Evolutionary conservation across 83 land plant genomes (phyloP).

Genomic region (Picea abies): DNA sequence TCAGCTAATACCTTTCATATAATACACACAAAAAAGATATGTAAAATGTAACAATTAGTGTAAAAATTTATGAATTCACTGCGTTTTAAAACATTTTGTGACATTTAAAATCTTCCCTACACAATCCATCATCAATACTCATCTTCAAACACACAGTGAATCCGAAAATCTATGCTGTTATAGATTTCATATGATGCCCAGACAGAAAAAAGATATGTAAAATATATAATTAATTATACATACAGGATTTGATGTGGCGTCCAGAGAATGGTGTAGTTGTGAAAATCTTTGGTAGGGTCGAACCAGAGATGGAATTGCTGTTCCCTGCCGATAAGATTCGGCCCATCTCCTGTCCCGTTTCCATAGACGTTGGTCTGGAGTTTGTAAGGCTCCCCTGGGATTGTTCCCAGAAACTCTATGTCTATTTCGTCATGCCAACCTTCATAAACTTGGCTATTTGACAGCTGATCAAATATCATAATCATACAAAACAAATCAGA

Average conservation of each 20-base stretch:
- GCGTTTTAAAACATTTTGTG: too few species aligned
- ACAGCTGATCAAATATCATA: conserved; percentile 19
- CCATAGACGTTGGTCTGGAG: conserved; percentile 46
- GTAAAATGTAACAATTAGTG: too few species aligned
- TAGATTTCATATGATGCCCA: not conserved
- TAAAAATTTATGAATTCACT: too few species aligned
- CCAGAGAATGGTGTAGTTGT: conserved; percentile 43
- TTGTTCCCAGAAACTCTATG: conserved; percentile 44
- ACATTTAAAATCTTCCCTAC: too few species aligned
- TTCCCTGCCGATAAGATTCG: conserved; percentile 26
- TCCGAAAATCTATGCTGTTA: not conserved
- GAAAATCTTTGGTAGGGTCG: conserved; percentile 37
- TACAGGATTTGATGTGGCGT: conserved; percentile 35
- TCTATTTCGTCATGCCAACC: conserved; percentile 37
- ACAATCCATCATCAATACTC: too few species aligned
- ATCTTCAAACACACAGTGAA: too few species aligned
- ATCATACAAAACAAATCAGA: not conserved
- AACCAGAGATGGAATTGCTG: conserved; percentile 50
- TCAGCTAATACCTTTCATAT: too few species aligned
- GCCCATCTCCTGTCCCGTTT: conserved; percentile 32
- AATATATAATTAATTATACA: not conserved
- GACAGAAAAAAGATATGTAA: too few species aligned
- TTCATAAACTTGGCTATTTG: conserved; percentile 24
- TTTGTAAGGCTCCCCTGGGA: conserved; percentile 31
- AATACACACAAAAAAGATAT: too few species aligned